Evolutionary conservation across 2,329 filamentous ascomycete species (phyloP), one percentile per base, ranked within the genome.

Genomic region (Diaporthe sp.): DNA sequence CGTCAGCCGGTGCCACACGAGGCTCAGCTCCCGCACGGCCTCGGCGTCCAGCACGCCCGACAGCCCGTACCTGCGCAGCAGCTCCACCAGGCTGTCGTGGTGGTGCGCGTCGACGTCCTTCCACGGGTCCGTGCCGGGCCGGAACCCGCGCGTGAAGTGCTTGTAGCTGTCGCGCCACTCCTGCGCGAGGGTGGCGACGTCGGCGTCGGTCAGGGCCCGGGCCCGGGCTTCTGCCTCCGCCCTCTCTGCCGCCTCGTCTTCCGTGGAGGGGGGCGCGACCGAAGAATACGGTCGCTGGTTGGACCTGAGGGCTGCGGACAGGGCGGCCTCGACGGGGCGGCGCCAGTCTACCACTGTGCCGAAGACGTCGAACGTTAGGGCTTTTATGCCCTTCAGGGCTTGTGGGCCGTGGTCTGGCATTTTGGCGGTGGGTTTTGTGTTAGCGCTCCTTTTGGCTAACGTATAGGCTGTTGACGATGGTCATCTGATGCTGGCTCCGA

Each of bases 281-380:
- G 49, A 53, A 1, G 2, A 2, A 4, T 25, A 25, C 4, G 19
- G 22, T 22, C 15, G 49, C 17, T 19, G 83, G 81, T 49, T 84
- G 75, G 85, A 83, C 39, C 84, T 81, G 19, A 90, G 88, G 53
- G 87, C 87, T 15, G 86, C 81, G 34, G 84, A 82, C 65, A 97
- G 88, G 72, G 90, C 90, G 12, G 87, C 84, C 19, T 88, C 90
- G 28, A 97, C 90, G 2, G 91, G 91, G 53, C 86, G 87, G 74
- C 94, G 92, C 94, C 94, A 96, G 86, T 96, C 89, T 61, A 97
- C 94, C 77, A 93, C 91, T 1, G 95, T 97, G 78, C 94, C 94
- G 83, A 96, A 95, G 79, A 95, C 90, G 84, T 95, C 94, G 80
- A 95, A 95, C 72, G 92, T 88, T 46, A 95, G 86, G 10, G 90